Percentiles rank a stretch among this genome's conserved stretches.
Conservation (phyloP, 2,329 filamentous ascomycete species). For the Penicillium brasilianum region DNA sequence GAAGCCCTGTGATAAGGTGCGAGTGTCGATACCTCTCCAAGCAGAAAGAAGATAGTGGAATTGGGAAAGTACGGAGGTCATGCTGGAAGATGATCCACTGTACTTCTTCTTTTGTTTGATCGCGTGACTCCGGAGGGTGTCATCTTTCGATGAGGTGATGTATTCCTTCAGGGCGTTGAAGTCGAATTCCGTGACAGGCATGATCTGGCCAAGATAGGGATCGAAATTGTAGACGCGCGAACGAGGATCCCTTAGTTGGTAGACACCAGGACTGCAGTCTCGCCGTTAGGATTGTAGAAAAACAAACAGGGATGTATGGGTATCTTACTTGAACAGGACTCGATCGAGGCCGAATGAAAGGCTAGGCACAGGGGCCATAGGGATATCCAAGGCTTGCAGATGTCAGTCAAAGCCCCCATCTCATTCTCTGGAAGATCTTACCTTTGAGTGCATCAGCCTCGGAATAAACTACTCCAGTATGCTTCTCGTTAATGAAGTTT, state of each 20-base stretch:
- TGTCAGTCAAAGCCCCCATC: slow-evolving; percentile 13
- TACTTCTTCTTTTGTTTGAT: slow-evolving; percentile 74
- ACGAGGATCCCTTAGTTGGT: slow-evolving; percentile 85
- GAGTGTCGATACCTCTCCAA: slow-evolving; percentile 75
- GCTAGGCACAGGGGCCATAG: slow-evolving; percentile 62
- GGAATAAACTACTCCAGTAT: slow-evolving; percentile 23
- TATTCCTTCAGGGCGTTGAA: slow-evolving; percentile 85
- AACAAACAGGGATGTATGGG: neutral
- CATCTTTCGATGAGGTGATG: slow-evolving; percentile 88
- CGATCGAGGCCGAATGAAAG: slow-evolving; percentile 79
- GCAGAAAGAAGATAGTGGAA: slow-evolving; percentile 90
- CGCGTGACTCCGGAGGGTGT: slow-evolving; percentile 71
- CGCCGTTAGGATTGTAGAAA: slow-evolving; percentile 8
- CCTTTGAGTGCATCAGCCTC: slow-evolving; percentile 21
- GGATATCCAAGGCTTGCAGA: slow-evolving; percentile 43
- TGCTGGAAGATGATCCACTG: slow-evolving; percentile 94
- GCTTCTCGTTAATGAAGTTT: slow-evolving; percentile 16
- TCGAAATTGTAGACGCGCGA: slow-evolving; percentile 96
- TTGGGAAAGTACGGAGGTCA: slow-evolving; percentile 84
- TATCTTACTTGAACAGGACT: slow-evolving; percentile 81
- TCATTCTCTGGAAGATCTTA: slow-evolving; percentile 17
- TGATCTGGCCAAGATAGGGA: slow-evolving; percentile 88
- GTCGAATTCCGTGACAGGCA: slow-evolving; percentile 92
- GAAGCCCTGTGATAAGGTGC: slow-evolving; percentile 71
- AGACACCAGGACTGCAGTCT: slow-evolving; percentile 70